phyloP scores from a whole-genome alignment of 768 basidiomycete genomes.

The Lanmaoa rubissima region DNA sequence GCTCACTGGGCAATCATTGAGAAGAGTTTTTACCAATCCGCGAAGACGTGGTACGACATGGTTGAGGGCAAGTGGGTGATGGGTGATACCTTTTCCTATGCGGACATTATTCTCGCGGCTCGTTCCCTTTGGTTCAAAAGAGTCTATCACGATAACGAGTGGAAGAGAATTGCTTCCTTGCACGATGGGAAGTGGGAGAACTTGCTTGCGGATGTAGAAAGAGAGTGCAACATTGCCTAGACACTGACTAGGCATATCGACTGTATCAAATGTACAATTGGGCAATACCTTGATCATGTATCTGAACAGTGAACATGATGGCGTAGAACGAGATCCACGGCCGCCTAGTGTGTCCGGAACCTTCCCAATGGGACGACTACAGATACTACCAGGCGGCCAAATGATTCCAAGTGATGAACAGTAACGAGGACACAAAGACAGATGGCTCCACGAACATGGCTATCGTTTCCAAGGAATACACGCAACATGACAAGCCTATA shows the following conservation, averaged over 20 bases:
- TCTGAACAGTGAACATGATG: background rate
- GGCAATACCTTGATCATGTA: background rate
- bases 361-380: background rate
- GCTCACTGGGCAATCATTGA: conserved; percentile 28
- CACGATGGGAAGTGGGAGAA: conserved; percentile 28
- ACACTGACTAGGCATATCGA: background rate
- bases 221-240: conserved; percentile 22
- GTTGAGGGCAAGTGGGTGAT: conserved; percentile 29
- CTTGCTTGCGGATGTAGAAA: conserved; percentile 24
- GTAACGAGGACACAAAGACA: background rate
- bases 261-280: background rate
- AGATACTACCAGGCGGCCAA: no score
- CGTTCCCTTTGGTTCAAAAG: conserved; percentile 16
- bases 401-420: background rate
- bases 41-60: conserved; percentile 22
- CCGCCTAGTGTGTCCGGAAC: no score
- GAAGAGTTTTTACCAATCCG: conserved; percentile 5
- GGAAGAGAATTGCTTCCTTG: conserved; percentile 24
- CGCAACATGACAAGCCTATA: background rate
- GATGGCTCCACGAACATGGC: background rate
- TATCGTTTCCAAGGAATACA: background rate
- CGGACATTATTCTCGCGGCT: conserved; percentile 28
- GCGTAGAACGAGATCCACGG: background rate
- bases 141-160: conserved; percentile 24
- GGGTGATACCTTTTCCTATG: conserved; percentile 31